phyloP scores from a whole-genome alignment of 1,284 basidiomycete species.

The Irpex rosettiformis region DNA sequence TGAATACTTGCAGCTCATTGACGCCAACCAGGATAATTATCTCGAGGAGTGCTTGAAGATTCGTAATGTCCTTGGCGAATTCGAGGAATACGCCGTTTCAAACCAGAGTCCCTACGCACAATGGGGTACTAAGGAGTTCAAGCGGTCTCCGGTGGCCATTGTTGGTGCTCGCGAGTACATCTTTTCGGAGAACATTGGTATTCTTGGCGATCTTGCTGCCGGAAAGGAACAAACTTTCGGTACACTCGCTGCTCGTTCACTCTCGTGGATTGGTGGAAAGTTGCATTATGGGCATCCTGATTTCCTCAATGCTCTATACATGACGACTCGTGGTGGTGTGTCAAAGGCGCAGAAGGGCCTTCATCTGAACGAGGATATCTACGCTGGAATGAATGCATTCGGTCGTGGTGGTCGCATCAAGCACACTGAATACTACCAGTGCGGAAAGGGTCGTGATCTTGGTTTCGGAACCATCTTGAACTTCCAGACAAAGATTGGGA shows the following conservation, averaged over 20 bases:
- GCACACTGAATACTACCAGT: conserved; percentile 98
- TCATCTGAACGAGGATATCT: conserved; percentile 99
- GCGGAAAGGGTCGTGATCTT: conserved; percentile 97
- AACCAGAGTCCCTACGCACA: conserved; percentile 90
- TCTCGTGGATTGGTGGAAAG: conserved; percentile 98
- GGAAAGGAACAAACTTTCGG: conserved; percentile 99
- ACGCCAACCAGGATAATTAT: conserved; percentile 99
- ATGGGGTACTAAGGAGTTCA: conserved; percentile 86
- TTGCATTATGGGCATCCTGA: conserved; percentile 99
- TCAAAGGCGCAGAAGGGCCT: conserved; percentile 99
- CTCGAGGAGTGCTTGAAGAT: conserved; percentile 99
- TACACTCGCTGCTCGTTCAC: conserved; percentile 90
- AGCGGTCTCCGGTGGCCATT: conserved; percentile 90
- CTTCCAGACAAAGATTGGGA: conserved; percentile 99
- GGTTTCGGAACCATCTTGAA: conserved; percentile 99
- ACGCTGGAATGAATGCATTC: conserved; percentile 98
- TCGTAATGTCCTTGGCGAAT: conserved; percentile 96
- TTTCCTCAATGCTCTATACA: conserved; percentile 97
- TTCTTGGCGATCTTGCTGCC: conserved; percentile 96
- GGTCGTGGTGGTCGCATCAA: conserved; percentile 97
- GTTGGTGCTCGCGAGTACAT: conserved; percentile 99
- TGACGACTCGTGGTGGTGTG: conserved; percentile 97
- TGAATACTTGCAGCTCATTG: conserved; percentile 98
- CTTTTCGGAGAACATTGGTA: conserved; percentile 99
- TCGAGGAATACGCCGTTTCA: conserved; percentile 90